Conservation (phyloP, 176 grass and related monocot genomes). For the Paspalum notatum region DNA sequence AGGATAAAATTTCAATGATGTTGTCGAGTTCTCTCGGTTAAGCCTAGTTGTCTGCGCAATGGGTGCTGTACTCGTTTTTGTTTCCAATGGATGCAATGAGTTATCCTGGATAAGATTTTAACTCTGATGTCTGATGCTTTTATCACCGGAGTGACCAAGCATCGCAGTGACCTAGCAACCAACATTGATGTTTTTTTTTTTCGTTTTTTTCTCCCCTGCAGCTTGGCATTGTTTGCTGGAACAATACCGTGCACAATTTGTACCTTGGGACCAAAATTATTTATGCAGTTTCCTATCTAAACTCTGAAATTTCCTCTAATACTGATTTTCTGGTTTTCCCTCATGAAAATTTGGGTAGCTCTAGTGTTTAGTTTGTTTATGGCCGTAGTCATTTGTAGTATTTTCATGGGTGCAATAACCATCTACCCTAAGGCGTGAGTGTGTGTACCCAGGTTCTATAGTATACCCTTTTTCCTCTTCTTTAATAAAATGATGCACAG, state of each 20-base stretch:
- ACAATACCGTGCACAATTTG: background rate
- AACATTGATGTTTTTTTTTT: background rate
- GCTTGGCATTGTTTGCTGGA: background rate
- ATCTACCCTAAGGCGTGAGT: too few relatives aligned
- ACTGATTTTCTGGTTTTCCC: background rate
- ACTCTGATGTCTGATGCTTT: background rate
- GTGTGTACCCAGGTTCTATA: too few relatives aligned
- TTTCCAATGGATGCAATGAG: background rate
- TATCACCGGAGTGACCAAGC: background rate
- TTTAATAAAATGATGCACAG: too few relatives aligned
- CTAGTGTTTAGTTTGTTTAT: background rate
- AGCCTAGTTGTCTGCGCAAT: background rate
- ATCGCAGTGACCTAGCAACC: background rate
- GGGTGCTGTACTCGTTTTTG: background rate
- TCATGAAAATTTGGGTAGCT: background rate
- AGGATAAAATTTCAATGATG: background rate
- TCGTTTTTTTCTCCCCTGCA: background rate
- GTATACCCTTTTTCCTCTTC: too few relatives aligned
- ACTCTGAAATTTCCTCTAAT: background rate
- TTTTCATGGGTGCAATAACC: too few relatives aligned
- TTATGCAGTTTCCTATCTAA: background rate
- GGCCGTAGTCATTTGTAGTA: too few relatives aligned
- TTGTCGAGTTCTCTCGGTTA: background rate
- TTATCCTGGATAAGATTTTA: background rate
- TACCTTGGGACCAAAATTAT: background rate